Conservation (phyloP, 1,284 basidiomycete genomes). For the Bjerkandera adusta region DNA sequence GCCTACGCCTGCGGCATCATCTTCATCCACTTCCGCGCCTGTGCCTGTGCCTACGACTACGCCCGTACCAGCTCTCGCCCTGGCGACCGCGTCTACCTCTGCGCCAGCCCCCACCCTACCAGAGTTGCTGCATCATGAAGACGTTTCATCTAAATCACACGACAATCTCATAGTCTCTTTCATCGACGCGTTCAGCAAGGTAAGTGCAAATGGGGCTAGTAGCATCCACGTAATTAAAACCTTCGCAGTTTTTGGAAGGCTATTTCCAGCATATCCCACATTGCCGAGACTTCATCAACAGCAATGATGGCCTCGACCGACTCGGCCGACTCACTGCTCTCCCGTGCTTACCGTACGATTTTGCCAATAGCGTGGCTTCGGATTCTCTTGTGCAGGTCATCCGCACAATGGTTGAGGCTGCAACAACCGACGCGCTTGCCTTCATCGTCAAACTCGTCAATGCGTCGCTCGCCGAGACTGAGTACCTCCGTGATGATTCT, state of each 20-base stretch:
- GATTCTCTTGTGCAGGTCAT: slow-evolving; percentile 88
- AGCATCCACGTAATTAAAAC: background rate
- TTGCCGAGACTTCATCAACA: slow-evolving; percentile 86
- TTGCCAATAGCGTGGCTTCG: slow-evolving; percentile 77
- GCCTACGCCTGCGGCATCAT: background rate
- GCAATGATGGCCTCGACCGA: slow-evolving; percentile 72
- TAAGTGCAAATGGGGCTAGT: slow-evolving; percentile 34
- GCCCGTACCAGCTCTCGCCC: slow-evolving; percentile 8
- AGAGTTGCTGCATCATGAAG: slow-evolving; percentile 30
- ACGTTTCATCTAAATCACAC: slow-evolving; percentile 46
- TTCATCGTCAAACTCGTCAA: slow-evolving; percentile 75
- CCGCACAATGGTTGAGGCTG: slow-evolving; percentile 85
- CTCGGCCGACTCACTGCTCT: slow-evolving; percentile 79
- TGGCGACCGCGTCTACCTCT: slow-evolving; percentile 8
- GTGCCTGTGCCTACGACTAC: no score
- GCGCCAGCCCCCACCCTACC: slow-evolving; percentile 7
- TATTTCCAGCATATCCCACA: slow-evolving; percentile 91
- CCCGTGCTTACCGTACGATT: slow-evolving; percentile 90
- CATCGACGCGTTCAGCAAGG: slow-evolving; percentile 75
- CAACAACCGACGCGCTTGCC: slow-evolving; percentile 73
- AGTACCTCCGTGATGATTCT: slow-evolving; percentile 66
- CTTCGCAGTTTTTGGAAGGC: slow-evolving; percentile 81
- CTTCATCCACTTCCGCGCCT: no score
- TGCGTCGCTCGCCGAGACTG: slow-evolving; percentile 68
- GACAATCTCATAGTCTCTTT: slow-evolving; percentile 76